phyloP scores from a whole-genome alignment of 805 yeast genomes.

The Kregervanrija fluxuum region DNA sequence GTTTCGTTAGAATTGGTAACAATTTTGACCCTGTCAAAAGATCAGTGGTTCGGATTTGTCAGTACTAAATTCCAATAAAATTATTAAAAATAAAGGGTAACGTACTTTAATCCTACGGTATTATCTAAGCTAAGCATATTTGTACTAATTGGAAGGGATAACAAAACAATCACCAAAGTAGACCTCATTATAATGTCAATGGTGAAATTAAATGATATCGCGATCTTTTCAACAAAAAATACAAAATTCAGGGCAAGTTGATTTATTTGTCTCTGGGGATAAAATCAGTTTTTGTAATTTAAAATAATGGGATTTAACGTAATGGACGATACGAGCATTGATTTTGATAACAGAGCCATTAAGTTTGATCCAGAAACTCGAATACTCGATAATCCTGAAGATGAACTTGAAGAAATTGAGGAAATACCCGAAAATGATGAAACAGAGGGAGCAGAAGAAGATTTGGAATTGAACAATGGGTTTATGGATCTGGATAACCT shows the following conservation, averaged over 20 bases:
- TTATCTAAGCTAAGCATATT: constrained; percentile 25
- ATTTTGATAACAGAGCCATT: not conserved
- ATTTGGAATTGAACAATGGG: too few relatives aligned
- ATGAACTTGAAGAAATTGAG: not conserved
- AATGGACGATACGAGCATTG: not conserved
- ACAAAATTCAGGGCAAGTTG: too few relatives aligned
- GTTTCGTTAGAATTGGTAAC: constrained; percentile 40
- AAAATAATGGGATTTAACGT: not conserved
- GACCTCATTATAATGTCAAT: too few relatives aligned
- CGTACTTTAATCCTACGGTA: constrained; percentile 30
- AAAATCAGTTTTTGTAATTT: too few relatives aligned
- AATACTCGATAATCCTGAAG: not conserved
- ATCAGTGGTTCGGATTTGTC: too few relatives aligned
- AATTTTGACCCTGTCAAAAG: constrained; percentile 42
- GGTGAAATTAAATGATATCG: too few relatives aligned
- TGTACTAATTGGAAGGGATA: not conserved
- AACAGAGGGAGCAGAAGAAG: too few relatives aligned
- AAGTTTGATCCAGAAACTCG: not conserved
- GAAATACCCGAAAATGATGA: not conserved
- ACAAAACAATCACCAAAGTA: too few relatives aligned
- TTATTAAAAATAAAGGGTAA: not conserved
- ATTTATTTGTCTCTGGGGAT: too few relatives aligned
- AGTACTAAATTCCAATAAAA: not conserved
- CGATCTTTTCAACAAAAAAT: too few relatives aligned
- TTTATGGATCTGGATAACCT: constrained; percentile 7